Evolutionary conservation across 257 asterid genomes (phyloP).

Genomic region (Henckelia pumila): DNA sequence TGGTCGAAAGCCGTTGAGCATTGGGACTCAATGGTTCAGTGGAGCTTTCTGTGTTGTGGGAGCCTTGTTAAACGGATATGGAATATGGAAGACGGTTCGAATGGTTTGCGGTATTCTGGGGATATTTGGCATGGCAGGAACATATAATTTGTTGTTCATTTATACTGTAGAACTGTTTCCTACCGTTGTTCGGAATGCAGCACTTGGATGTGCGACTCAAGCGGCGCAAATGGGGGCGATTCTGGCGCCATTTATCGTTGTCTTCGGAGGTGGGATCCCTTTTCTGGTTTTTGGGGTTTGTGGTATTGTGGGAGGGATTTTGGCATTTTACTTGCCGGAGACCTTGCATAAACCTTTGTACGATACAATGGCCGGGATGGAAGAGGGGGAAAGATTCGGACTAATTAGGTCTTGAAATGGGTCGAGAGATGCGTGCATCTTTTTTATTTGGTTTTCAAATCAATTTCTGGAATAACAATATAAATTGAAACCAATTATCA

Average conservation of each 20-base stretch:
- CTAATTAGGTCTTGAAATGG: background rate
- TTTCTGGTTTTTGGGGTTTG: slow-evolving; percentile 66
- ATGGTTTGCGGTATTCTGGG: slow-evolving; percentile 65
- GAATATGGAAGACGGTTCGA: slow-evolving; percentile 32
- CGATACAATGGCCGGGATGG: slow-evolving; percentile 79
- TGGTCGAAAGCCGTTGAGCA: slow-evolving; percentile 70
- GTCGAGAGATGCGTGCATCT: too few species aligned
- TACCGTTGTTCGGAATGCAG: slow-evolving; percentile 83
- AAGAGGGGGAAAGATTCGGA: slow-evolving; percentile 46
- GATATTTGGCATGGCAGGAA: slow-evolving; percentile 92
- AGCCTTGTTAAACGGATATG: slow-evolving; percentile 36
- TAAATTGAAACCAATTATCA: too few species aligned
- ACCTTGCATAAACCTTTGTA: slow-evolving; percentile 66
- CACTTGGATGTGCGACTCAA: slow-evolving; percentile 83
- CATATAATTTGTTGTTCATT: slow-evolving; percentile 70
- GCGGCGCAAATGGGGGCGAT: slow-evolving; percentile 87
- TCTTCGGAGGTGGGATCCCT: slow-evolving; percentile 60
- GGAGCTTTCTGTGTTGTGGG: slow-evolving; percentile 61
- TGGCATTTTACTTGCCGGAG: slow-evolving; percentile 70
- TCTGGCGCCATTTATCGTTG: slow-evolving; percentile 72
- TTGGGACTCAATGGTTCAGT: slow-evolving; percentile 78
- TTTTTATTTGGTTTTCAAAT: too few species aligned
- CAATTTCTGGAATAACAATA: too few species aligned
- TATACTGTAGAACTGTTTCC: slow-evolving; percentile 82
- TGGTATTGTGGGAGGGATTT: slow-evolving; percentile 64